Base-by-base conservation (phyloP, 2,329 filamentous ascomycete species). In the Lasiodiplodia citricola region DNA sequence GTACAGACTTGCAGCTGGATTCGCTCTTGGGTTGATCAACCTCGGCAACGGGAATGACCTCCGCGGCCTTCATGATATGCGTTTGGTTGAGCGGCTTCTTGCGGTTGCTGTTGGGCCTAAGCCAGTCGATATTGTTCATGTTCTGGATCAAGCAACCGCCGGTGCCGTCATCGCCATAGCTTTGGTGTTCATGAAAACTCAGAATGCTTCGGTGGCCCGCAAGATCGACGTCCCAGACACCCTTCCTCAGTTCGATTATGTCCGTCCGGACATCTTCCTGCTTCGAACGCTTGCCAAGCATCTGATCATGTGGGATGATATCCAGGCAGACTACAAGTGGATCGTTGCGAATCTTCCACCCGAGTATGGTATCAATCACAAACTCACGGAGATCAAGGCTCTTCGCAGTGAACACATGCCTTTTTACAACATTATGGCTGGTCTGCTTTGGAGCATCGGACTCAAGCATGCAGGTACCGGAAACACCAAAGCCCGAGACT, bases 171-270 rank as follows among this genome's bases (percentile, higher is more conserved):
- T 98, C 74, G 95, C 96, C 0, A 86, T 97, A 69, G 89, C 94
- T 1, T 86, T 99, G 66, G 95, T 99, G 38, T 99, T 95, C 79
- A 96, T 99, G 93, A 98, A 98, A 80, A 96, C 95, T 0, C 93
- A 96, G 71, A 93, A 99, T 76, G 87, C 88, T 69, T 89, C 92
- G 18, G 87, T 99, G 23, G 96, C 96, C 3, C 89, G 91, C 68
- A 98, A 97, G 82, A 91, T 99, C 65, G 93, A 98, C 77, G 90
- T 98, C 0, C 96, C 96, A 0, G 92, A 97, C 72, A 96, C 96
- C 0, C 83, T 92, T 31, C 86, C 96, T 41, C 94, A 98, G 73
- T 98, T 97, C 77, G 96, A 98, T 77, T 97, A 98, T 76, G 91
- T 98, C 21, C 90, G 96, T 2, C 96, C 96, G 0, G 96, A 99